Base-by-base conservation (phyloP, 164 flowering plant genomes). In the Sextonia rubra region DNA sequence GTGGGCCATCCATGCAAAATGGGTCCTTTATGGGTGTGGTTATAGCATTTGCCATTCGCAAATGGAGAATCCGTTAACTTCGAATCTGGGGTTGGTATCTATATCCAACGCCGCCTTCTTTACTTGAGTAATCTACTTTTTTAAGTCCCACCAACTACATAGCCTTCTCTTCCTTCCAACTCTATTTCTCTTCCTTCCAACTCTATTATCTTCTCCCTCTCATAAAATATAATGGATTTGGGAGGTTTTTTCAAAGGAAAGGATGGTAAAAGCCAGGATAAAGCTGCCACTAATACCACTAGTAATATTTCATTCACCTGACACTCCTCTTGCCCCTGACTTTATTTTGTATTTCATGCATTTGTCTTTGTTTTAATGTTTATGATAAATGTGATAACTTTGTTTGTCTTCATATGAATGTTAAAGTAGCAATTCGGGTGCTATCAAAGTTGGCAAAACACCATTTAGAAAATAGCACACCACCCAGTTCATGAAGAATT, bases 61-160 rank as follows among this genome's bases (percentile, higher is more conserved):
- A 69, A 37, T 91, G 29, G 90, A 87, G 85, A 92, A 91, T 81
- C 98, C 97, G 1, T 91, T 94, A 83, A 71, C 91, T 80, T 82
- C 92, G 74, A 94, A 94, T 94, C 97, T 75, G 98, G 97, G 58
- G 69, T 92, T 80, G 98, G 98, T 23, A 92, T 94, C 75, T 95
- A 95, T 72, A 85, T 89, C 52, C 93, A 95, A 37, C n/a, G 58
- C 9, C 82, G 87, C 67, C 95, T 91, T 70, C 64, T 92, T 72
- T 87, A 94, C 78, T 60, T 91, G 23, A 92, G 97, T 92, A 84
- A 22, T 14, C 47, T 25, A 12, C 17, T 22, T 60, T n/a, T 22
- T 58, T 11, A 20, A 58, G n/a, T 58, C 61, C n/a, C 44, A 37
- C n/a, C 58, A 52, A 17, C 58, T 20, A 17, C 20, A 15, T 14